Percentiles rank a stretch among this genome's conserved stretches.
Evolutionary conservation across 192 early-diverging fungal species (phyloP).

Genomic region (Umbelopsis sp.): DNA sequence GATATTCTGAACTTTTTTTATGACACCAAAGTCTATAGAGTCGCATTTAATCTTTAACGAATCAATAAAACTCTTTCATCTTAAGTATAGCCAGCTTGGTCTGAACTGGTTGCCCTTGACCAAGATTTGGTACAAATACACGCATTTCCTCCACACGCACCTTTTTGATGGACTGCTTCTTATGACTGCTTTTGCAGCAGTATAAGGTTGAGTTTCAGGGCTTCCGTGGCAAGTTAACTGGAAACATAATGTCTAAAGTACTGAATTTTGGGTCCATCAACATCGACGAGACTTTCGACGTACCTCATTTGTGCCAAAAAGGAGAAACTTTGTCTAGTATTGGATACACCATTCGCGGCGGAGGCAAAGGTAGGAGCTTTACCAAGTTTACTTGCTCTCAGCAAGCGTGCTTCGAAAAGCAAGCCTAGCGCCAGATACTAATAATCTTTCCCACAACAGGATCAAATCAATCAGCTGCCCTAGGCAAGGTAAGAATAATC

Average conservation of each 20-base stretch:
- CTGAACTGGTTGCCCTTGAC: too few species aligned
- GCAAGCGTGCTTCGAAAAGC: not conserved
- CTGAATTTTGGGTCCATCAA: conserved; percentile 79
- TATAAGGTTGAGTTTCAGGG: too few species aligned
- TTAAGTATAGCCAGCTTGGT: too few species aligned
- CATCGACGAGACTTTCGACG: conserved; percentile 78
- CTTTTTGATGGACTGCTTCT: not conserved
- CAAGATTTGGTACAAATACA: too few species aligned
- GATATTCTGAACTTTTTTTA: too few species aligned
- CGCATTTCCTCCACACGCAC: too few species aligned
- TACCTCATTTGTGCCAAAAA: conserved; percentile 69
- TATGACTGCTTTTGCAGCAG: conserved; percentile 1
- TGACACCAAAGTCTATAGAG: too few species aligned
- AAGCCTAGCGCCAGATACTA: not conserved
- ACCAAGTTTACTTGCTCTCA: not conserved
- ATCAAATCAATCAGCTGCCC: conserved; percentile 88
- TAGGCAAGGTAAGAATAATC: conserved; percentile 58
- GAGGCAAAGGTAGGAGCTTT: conserved; percentile 63
- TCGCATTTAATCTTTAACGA: too few species aligned
- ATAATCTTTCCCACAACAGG: conserved; percentile 48
- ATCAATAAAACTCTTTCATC: too few species aligned
- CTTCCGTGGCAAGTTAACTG: not conserved
- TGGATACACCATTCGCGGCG: conserved; percentile 56
- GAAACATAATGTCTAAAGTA: conserved; percentile 40
- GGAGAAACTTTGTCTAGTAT: conserved; percentile 55